Conservation (phyloP, 1,284 basidiomycete species). For the Phellinidium pouzarii region DNA sequence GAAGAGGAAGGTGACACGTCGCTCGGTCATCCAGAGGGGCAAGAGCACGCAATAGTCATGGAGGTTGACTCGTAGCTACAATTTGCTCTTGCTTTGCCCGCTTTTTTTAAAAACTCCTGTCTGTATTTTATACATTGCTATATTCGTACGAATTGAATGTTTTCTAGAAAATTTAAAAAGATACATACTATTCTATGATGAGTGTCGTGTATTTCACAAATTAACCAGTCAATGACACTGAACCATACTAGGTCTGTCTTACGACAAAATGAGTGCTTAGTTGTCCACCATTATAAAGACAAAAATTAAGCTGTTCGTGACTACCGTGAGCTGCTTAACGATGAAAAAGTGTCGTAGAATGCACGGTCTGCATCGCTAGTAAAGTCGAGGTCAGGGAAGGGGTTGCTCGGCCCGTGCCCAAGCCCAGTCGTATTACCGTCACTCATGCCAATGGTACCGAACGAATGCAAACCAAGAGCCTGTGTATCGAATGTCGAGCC, state of each 20-base stretch:
- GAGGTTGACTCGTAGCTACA: conserved; percentile 6
- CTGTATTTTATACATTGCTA: background rate
- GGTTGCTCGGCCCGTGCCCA: background rate
- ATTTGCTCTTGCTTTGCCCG: background rate
- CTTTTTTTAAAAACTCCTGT: background rate
- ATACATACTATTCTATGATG: no score
- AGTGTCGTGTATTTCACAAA: no score
- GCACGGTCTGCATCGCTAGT: conserved; percentile 1
- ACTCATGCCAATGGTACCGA: background rate
- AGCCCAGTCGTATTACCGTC: background rate
- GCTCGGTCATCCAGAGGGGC: background rate
- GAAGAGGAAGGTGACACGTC: conserved; percentile 3
- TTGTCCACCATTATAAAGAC: no score
- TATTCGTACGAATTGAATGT: no score
- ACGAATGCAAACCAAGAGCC: background rate
- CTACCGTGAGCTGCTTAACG: background rate
- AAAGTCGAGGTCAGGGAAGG: background rate
- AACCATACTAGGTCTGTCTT: no score
- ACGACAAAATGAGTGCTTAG: no score
- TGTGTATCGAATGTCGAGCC: background rate
- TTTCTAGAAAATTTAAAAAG: no score
- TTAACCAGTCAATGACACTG: no score
- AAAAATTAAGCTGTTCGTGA: no score
- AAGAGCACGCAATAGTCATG: background rate
- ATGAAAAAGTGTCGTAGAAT: background rate